Evolutionary conservation across 2,329 filamentous ascomycete species (phyloP), one percentile per base, ranked within the genome.

Genomic region (Geosmithia flava): DNA sequence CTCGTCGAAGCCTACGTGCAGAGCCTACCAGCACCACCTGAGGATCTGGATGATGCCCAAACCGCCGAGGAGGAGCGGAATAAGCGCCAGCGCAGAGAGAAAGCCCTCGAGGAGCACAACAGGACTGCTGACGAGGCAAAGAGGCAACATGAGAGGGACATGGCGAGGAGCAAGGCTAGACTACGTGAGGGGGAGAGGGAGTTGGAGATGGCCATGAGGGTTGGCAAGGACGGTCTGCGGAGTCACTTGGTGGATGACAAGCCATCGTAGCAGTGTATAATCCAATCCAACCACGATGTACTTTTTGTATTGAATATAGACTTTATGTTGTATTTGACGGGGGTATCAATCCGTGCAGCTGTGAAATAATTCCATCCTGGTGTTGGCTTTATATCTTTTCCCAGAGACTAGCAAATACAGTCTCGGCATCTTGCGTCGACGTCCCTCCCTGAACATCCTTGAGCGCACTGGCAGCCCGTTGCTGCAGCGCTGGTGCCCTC

Each of bases 181-280:
- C 56, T 87, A 46, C 67, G 78, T 37, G 81, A 85, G 49, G 81
- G 82, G 53, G 83, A 87, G 63, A 69, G 72, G 53, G 81, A 86
- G 57, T 64, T 88, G 48, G 76, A 85, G 57, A 68, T 71, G 52
- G 85, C 84, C 1, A 83, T 87, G 80, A 74, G 74, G 50, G 74
- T 87, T 13, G 74, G 76, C 0, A 86, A 83, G 62, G 76, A 73
- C 51, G 84, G 83, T 0, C 52, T 87, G 53, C 75, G 78, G 57
- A 75, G 73, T 20, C 81, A 87, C 59, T 57, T 86, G 49, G 62
- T 60, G 19, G 60, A 52, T 42, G 40, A 51, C 39, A 42, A 19
- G 42, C 33, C 33, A 3, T 16, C 3, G 33, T 3, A 37, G 33
- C 13, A 16, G 33, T 16, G 11, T 37, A 5, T 16, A 37, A 16